phyloP scores from a whole-genome alignment of 1,139 yeast species.

The Suhomyces anneliseae region DNA sequence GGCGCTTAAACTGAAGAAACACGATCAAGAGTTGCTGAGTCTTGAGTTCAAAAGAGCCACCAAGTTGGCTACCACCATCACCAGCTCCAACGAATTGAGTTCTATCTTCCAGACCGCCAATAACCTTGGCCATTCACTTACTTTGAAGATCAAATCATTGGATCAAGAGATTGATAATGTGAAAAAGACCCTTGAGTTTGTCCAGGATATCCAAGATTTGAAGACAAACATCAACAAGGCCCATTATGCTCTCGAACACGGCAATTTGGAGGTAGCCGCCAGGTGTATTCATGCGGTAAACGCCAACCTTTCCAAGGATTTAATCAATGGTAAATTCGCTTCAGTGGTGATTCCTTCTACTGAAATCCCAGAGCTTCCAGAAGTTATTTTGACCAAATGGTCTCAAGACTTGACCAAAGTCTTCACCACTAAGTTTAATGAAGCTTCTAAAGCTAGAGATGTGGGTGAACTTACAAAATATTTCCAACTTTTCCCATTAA shows the following conservation, averaged over 20 bases:
- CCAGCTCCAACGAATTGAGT: constrained; percentile 47
- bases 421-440: constrained; percentile 62
- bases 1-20: constrained; percentile 27
- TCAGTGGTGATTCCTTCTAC: constrained; percentile 84
- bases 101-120: constrained; percentile 59
- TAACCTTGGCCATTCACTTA: constrained; percentile 63
- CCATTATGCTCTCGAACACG: constrained; percentile 61
- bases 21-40: constrained; percentile 37
- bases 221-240: constrained; percentile 68
- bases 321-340: constrained; percentile 70
- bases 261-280: constrained; percentile 76
- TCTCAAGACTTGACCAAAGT: constrained; percentile 54
- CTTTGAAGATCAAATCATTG: constrained; percentile 65
- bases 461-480: constrained; percentile 71
- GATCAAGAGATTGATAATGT: constrained; percentile 75
- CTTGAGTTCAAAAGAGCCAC: constrained; percentile 39
- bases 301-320: constrained; percentile 49
- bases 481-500: constrained; percentile 85
- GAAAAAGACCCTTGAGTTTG: constrained; percentile 62
- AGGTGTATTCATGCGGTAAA: constrained; percentile 55
- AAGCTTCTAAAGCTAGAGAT: constrained; percentile 66
- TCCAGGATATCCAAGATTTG: constrained; percentile 61
- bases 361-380: constrained; percentile 84
- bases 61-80: constrained; percentile 37
- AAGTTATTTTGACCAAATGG: constrained; percentile 56